Evolutionary conservation across 2,329 filamentous ascomycete species (phyloP).

Genomic region (Pseudogymnoascus sp.): DNA sequence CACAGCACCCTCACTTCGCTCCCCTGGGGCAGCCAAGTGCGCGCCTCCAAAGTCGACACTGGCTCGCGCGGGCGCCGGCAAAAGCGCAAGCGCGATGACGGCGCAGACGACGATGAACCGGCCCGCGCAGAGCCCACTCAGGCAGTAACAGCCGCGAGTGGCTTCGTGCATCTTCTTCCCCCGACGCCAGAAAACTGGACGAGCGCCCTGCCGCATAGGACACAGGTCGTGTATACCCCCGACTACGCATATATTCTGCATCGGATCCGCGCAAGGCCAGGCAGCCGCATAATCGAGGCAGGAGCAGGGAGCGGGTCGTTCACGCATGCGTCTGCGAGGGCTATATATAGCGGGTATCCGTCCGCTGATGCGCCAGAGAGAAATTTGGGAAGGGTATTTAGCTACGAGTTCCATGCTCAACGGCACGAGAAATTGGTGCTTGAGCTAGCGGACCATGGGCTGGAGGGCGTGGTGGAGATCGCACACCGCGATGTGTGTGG

Average conservation of each 20-base stretch:
- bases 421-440: slow-evolving; percentile 60
- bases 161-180: slow-evolving; percentile 70
- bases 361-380: slow-evolving; percentile 29
- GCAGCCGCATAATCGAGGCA: slow-evolving; percentile 67
- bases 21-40: slow-evolving; percentile 86
- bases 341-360: slow-evolving; percentile 66
- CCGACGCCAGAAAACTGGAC: slow-evolving; percentile 82
- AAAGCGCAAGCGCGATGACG: slow-evolving; percentile 33
- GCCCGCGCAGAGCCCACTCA: slow-evolving; percentile 33
- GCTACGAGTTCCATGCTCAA: slow-evolving; percentile 72
- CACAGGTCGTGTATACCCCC: slow-evolving; percentile 79
- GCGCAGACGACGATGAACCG: slow-evolving; percentile 29
- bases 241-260: slow-evolving; percentile 82
- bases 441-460: slow-evolving; percentile 60
- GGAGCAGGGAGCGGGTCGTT: slow-evolving; percentile 78
- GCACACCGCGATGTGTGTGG: slow-evolving; percentile 74
- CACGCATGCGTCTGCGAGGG: slow-evolving; percentile 67
- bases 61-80: slow-evolving; percentile 71
- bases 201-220: slow-evolving; percentile 67
- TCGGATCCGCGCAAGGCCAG: slow-evolving; percentile 64
- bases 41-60: slow-evolving; percentile 83
- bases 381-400: slow-evolving; percentile 62
- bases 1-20: slow-evolving; percentile 68
- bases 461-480: slow-evolving; percentile 59
- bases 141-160: slow-evolving; percentile 48